Base-by-base conservation (phyloP, 169 alveolate species). In the Amoebophrya sp. region DNA sequence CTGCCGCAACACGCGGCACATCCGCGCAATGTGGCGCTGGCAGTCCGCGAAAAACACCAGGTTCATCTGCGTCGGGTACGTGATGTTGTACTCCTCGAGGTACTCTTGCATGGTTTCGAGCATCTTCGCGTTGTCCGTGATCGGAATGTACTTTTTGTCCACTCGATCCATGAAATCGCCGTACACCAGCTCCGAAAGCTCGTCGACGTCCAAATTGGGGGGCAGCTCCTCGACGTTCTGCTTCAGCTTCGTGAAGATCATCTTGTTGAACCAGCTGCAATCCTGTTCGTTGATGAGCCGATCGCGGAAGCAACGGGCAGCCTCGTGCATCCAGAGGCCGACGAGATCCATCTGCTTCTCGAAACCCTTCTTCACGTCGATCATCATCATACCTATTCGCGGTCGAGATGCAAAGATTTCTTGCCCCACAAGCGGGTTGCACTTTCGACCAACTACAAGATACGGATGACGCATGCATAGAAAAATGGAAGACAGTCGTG, bases 11-110 rank as follows among this genome's bases (percentile, higher is more conserved):
- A 97, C 96, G 90, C 99, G 94, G 31, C 98, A 94, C 20, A 97
- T 96, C 89, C 98, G 95, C 45, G 97, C 95, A 41, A 97, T 94
- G 90, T 97, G 99, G 88, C 96, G 97, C 94, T 97, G 96, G 88
- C 99, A 98, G 69, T 97, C 96, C 91, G 95, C 95, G 96, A 98
- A 98, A 91, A 98, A 97, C 43, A 98, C 99, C 40, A 98, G 92
- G 92, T 97, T 97, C 98, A 96, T 96, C 96, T 97, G 96, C 93
- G 94, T 95, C 67, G 98, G 96, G 91, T 95, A 95, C 48, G 94
- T 90, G 92, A 94, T 96, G 93, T 97, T 97, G 92, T 97, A 97
- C 93, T 97, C 99, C 88, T 94, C 94, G 34, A 96, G 94, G 92
- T 95, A 95, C 88, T 96, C 98, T 45, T 13, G 43, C 1, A 48